A percentile compares a stretch with the other conserved stretches of the same genome.
These are phyloP conservation scores for Apiospora sp. DNA, from an alignment of 2,329 filamentous ascomycete genomes.

Conservation along the genomic window DNA sequence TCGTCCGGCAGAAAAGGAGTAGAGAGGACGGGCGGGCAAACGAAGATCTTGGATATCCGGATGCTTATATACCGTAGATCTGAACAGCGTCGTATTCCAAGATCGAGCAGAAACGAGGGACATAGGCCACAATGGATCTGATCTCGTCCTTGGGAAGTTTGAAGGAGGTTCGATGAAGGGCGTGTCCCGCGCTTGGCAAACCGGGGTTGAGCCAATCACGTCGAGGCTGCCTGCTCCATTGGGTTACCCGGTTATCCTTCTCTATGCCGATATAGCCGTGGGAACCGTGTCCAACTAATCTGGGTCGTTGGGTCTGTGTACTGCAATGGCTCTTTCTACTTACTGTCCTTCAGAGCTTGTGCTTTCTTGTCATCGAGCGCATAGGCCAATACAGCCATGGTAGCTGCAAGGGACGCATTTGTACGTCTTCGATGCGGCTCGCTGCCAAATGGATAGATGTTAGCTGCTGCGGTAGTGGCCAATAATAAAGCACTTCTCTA, in stretches of 20 bases:
- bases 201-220: conserved; percentile 5
- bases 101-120: background rate
- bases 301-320: background rate
- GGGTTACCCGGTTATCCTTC: background rate
- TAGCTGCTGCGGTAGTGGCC: too few species aligned
- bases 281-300: background rate
- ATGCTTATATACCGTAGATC: background rate
- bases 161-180: background rate
- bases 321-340: background rate
- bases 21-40: too few species aligned
- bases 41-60: background rate
- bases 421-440: background rate
- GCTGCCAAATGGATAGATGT: background rate
- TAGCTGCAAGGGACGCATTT: background rate
- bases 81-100: background rate
- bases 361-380: background rate
- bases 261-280: conserved; percentile 16
- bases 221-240: background rate
- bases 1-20: too few species aligned
- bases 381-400: too few species aligned
- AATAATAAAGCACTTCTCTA: too few species aligned
- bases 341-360: background rate
- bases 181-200: background rate
- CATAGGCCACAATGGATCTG: background rate
- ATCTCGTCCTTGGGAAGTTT: background rate